phyloP scores from a whole-genome alignment of 305 asterid genomes.

The Fraxinus latifolia region DNA sequence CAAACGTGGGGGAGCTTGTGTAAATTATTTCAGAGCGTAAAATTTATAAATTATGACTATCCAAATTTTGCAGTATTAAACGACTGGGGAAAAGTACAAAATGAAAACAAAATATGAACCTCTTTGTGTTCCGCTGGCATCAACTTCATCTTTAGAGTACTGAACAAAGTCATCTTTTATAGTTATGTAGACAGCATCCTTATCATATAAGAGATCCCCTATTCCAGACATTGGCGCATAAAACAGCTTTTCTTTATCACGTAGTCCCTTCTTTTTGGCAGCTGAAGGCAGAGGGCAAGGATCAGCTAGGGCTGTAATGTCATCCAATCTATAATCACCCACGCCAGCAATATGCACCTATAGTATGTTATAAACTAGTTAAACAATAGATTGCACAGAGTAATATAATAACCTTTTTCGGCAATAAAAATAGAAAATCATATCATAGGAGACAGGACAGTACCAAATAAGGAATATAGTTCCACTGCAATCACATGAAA shows the following conservation, averaged over 20 bases:
- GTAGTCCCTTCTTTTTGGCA: slow-evolving; percentile 93
- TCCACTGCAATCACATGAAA: not conserved
- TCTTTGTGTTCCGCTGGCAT: slow-evolving; percentile 38
- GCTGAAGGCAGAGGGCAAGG: slow-evolving; percentile 98
- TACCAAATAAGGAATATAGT: not conserved
- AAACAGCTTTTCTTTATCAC: slow-evolving; percentile 93
- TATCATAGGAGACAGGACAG: not conserved
- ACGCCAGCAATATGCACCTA: slow-evolving; percentile 98
- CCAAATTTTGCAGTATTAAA: not conserved
- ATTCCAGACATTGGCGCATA: slow-evolving; percentile 98
- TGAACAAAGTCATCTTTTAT: slow-evolving; percentile 88
- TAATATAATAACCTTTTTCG: not conserved
- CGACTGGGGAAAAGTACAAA: not conserved
- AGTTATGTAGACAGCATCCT: slow-evolving; percentile 95
- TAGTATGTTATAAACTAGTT: slow-evolving; percentile 14
- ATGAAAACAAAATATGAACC: slow-evolving; percentile 37
- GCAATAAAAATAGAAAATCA: not conserved
- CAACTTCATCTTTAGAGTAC: slow-evolving; percentile 62
- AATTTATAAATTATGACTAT: slow-evolving; percentile 1
- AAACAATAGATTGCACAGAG: not conserved
- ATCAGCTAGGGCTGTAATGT: slow-evolving; percentile 67
- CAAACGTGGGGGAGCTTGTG: not conserved
- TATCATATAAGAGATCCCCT: slow-evolving; percentile 93
- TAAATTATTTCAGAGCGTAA: not conserved
- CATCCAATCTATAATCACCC: slow-evolving; percentile 75